Evolutionary conservation across 73 alveolate genomes (phyloP).

Genomic region (Paramecium bursaria): DNA sequence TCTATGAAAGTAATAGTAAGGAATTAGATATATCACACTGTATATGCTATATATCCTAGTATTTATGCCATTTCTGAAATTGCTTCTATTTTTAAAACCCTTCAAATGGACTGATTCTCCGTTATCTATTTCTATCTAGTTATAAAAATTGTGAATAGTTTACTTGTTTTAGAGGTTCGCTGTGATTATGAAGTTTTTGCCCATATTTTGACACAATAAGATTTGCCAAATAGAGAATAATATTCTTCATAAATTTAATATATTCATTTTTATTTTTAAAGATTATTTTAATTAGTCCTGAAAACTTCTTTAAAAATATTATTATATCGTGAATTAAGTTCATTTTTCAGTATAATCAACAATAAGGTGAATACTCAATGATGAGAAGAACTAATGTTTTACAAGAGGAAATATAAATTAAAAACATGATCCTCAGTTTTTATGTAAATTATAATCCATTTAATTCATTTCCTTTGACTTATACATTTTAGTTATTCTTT

Average conservation of each 20-base stretch:
- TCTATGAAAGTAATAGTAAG: slow-evolving; percentile 19
- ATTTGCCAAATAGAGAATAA: slow-evolving; percentile 9
- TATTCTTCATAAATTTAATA: neutral
- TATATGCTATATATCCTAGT: slow-evolving; percentile 4
- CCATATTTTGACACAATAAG: slow-evolving; percentile 1
- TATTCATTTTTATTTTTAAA: slow-evolving; percentile 16
- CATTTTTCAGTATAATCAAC: too few species aligned
- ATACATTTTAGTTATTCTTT: slow-evolving; percentile 14
- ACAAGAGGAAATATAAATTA: too few species aligned
- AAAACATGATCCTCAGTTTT: too few species aligned
- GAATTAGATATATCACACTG: neutral
- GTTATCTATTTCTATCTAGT: slow-evolving; percentile 37
- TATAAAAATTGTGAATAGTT: neutral
- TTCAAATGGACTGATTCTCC: slow-evolving; percentile 45
- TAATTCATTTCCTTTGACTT: too few species aligned
- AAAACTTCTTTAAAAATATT: too few species aligned
- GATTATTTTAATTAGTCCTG: too few species aligned
- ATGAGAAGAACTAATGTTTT: too few species aligned
- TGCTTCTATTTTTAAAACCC: slow-evolving; percentile 33
- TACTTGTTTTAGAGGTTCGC: neutral
- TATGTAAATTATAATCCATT: too few species aligned
- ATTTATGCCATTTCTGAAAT: neutral
- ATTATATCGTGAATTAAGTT: too few species aligned
- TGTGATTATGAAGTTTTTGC: neutral
- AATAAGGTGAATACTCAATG: too few species aligned